Evolutionary conservation across 2,329 filamentous ascomycete genomes (phyloP), one percentile per base, ranked within the genome.

Genomic region (Phoma sp.): DNA sequence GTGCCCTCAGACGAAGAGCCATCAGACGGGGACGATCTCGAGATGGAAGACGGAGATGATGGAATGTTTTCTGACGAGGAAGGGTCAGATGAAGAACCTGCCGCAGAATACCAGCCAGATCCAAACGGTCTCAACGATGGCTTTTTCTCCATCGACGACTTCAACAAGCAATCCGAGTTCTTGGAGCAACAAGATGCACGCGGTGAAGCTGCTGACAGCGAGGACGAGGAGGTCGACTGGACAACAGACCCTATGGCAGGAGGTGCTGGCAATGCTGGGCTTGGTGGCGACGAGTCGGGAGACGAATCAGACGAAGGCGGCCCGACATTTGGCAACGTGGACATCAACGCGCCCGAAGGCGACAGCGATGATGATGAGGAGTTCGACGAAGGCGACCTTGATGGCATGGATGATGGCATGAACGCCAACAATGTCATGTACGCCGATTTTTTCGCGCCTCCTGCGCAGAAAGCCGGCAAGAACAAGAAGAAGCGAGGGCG

Each of bases 111-210:
- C 56, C 78, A 86, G 8, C 82, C 88, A 64, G 92, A 98, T 69
- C 87, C 87, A 4, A 83, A 95, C 70, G 92, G 92, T 6, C 85
- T 99, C 29, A 98, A 99, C 69, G 95, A 99, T 71, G 94, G 92
- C 5, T 99, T 99, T 79, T 99, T 99, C 78, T 96, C 92, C 15
- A 94, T 99, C 67, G 93, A 98, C 68, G 88, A 96, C 56, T 99
- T 99, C 84, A 99, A 99, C 81, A 91, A 89, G 72, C 91, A 96
- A 72, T 91, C 92, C 2, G 91, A 96, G 68, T 89, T 89, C 71
- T 87, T 97, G 43, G 95, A 99, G 75, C 87, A 91, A 61, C 89
- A 92, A 74, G 94, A 98, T 73, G 84, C 85, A 25, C 83, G 85
- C 60, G 92, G 89, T 25, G 91, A 94, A 63, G 85, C 86, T 33